Conservation (phyloP, 768 basidiomycete species). For the Tricholoma flavovirens region DNA sequence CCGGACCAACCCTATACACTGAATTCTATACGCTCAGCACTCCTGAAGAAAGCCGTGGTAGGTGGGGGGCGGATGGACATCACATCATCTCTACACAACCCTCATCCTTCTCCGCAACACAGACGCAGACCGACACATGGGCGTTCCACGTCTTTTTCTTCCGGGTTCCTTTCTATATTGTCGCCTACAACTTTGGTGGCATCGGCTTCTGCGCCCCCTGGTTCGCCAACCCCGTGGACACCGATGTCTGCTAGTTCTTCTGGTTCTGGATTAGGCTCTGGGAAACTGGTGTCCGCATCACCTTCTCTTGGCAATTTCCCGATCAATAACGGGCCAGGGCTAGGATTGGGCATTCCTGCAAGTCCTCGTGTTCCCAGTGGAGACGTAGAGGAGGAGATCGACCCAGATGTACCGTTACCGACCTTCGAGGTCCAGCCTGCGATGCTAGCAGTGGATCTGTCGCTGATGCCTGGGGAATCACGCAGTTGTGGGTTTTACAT, state of each 20-base stretch:
- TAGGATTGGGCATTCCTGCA: conserved; percentile 17
- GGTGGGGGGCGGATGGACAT: conserved; percentile 84
- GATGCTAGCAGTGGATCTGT: conserved; percentile 86
- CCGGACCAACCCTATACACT: conserved; percentile 42
- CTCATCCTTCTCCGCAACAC: conserved; percentile 4
- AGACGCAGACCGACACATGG: conserved; percentile 33
- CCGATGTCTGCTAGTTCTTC: conserved; percentile 2
- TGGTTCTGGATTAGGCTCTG: not conserved
- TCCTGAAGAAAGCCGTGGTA: conserved; percentile 44
- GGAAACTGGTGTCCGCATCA: conserved; percentile 9
- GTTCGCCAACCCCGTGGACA: conserved; percentile 5
- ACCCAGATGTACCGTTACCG: conserved; percentile 65
- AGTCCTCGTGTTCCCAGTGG: not conserved
- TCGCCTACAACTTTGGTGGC: conserved; percentile 31
- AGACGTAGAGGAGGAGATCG: conserved; percentile 38
- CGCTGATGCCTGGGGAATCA: conserved; percentile 77
- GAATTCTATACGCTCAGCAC: conserved; percentile 40
- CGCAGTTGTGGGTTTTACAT: conserved; percentile 62
- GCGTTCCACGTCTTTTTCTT: conserved; percentile 48
- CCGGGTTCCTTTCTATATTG: conserved; percentile 45
- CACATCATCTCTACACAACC: conserved; percentile 36
- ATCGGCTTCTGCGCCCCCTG: conserved; percentile 11
- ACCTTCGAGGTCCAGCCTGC: conserved; percentile 82
- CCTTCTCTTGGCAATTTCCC: conserved; percentile 10
- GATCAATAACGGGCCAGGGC: conserved; percentile 12